Base-by-base conservation (phyloP, 2,329 filamentous ascomycete species). In the Chaetomiaceae sp. region DNA sequence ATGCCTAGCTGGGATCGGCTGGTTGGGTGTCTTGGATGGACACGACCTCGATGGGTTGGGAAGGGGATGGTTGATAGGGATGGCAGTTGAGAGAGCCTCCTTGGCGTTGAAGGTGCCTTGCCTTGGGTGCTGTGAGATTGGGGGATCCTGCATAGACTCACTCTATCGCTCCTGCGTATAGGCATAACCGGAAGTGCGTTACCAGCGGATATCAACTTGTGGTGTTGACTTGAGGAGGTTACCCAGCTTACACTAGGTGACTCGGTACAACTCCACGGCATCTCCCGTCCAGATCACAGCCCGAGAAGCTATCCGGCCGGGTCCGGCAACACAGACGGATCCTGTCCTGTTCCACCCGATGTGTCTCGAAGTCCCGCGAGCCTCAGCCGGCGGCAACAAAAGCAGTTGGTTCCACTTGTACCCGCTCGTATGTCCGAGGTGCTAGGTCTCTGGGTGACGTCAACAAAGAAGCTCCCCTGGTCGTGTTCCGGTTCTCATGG, bases 151-250 rank as follows among this genome's bases (percentile, higher is more conserved):
- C 44, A 27, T 36, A 37, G 44, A 27, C 20, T 47, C 43, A 27
- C 20, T 37, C 43, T 33, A 47, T 37, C 8, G 17, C 31, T 38
- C 33, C 43, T 52, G 43, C 39, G 44, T 44, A 43, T 43, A 48
- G 45, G 45, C 38, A 48, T 53, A 53, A 53, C 31, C 37, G 29
- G 51, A 53, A 48, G 38, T 53, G 44, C 39, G 38, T 53, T 53
- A 47, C 22, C 50, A 53, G 51, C 51, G 51, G 51, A 42, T n/a
- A 17, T 17, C 33, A 6, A 39, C 20, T 20, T 17, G 20, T 19
- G 20, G 20, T 3, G 20, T 17, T 46, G 34, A 12, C 6, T 31
- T n/a, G 25, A 17, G 20, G 12, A 17, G 29, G 34, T 29, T 19
- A 19, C 23, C 6, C 8, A n/a, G n/a, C n/a, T 27, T 27, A 9